Conservation (phyloP, 2,329 filamentous ascomycete genomes). For the Zymoseptoria ardabiliae region DNA sequence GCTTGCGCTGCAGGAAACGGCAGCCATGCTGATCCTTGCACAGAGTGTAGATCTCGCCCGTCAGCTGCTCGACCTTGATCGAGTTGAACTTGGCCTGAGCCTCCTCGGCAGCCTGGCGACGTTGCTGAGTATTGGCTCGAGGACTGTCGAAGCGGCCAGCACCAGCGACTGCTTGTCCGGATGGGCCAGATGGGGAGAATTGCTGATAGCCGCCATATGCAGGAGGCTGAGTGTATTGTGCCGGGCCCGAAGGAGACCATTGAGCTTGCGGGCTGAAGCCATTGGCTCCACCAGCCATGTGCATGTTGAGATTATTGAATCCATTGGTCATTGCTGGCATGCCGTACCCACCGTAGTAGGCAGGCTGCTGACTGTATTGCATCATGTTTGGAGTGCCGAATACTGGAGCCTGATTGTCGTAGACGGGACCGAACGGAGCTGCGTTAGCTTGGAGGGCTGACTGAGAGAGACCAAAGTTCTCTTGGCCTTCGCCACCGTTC, state of each 20-base stretch:
- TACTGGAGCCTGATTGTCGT: slow-evolving; percentile 32
- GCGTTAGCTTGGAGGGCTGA: slow-evolving; percentile 75
- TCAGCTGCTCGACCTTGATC: slow-evolving; percentile 70
- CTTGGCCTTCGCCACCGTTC: slow-evolving; percentile 40
- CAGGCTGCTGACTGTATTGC: slow-evolving; percentile 21
- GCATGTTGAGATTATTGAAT: slow-evolving; percentile 59
- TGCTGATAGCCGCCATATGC: slow-evolving; percentile 50
- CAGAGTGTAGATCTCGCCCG: slow-evolving; percentile 75
- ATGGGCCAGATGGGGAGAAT: slow-evolving; percentile 39
- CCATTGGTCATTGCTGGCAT: slow-evolving; percentile 59
- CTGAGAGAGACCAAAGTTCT: slow-evolving; percentile 54
- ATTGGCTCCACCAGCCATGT: slow-evolving; percentile 24
- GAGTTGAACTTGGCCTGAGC: slow-evolving; percentile 72
- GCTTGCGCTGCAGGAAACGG: slow-evolving; percentile 91
- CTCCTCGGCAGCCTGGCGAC: slow-evolving; percentile 66
- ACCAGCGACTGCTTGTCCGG: slow-evolving; percentile 28
- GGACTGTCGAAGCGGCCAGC: slow-evolving; percentile 59
- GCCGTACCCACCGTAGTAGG: slow-evolving; percentile 44
- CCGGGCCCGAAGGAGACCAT: slow-evolving; percentile 26
- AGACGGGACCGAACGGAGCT: slow-evolving; percentile 62
- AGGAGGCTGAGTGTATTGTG: slow-evolving; percentile 36
- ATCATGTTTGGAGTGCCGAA: slow-evolving; percentile 23
- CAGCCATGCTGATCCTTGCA: slow-evolving; percentile 99
- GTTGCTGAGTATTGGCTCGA: slow-evolving; percentile 65
- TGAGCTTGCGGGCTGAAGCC: slow-evolving; percentile 18